phyloP scores from a whole-genome alignment of 192 early-diverging fungal species.

The Coemansia umbellata region DNA sequence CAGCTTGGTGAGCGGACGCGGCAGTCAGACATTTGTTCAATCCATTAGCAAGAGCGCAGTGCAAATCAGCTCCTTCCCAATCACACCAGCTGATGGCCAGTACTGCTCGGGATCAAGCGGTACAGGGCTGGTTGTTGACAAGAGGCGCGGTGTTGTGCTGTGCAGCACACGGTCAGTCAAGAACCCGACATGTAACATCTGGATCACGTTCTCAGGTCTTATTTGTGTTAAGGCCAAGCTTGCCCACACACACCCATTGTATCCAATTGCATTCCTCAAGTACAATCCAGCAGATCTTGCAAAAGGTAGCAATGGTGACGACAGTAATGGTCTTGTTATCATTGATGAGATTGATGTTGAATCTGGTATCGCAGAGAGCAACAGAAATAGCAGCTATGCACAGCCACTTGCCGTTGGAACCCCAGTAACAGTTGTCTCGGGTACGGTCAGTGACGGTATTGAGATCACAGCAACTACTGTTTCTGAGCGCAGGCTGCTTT shows the following conservation, averaged over 20 bases:
- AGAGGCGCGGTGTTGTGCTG: conserved; percentile 69
- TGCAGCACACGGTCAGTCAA: conserved; percentile 74
- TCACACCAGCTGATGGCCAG: conserved; percentile 19
- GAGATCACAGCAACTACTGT: conserved; percentile 5
- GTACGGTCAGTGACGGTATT: not conserved
- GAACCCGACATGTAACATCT: conserved; percentile 72
- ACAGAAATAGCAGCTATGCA: not conserved
- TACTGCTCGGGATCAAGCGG: conserved; percentile 50
- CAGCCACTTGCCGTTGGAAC: conserved; percentile 7
- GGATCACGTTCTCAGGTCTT: conserved; percentile 77
- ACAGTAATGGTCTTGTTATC: not conserved
- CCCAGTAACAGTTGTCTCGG: conserved; percentile 6
- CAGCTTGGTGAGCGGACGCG: not conserved
- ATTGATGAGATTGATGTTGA: conserved; percentile 1
- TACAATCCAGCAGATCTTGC: conserved; percentile 13
- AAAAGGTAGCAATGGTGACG: not conserved
- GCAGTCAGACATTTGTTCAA: not conserved
- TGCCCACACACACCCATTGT: conserved; percentile 79
- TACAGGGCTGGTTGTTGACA: conserved; percentile 64
- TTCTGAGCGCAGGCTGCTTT: conserved; percentile 5
- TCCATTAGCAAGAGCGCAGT: conserved; percentile 6
- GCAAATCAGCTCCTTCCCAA: conserved; percentile 2
- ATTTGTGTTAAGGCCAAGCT: conserved; percentile 73
- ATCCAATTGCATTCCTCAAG: conserved; percentile 23
- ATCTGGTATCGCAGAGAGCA: too few relatives aligned